phyloP scores from a whole-genome alignment of 148 eudicot species.

The Spergularia marina region DNA sequence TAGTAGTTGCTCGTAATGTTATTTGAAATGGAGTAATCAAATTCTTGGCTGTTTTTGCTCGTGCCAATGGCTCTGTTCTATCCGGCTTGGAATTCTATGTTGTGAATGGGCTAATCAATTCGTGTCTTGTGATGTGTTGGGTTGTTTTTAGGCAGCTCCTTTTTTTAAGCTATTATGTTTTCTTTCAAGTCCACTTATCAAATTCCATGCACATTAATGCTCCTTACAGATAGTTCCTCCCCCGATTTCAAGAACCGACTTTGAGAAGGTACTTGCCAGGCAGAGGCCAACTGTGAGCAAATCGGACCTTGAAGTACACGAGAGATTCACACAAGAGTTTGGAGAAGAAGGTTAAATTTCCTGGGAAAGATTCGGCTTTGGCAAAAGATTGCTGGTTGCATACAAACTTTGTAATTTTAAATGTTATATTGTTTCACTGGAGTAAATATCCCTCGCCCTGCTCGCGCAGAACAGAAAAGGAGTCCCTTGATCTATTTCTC shows the following conservation, averaged over 20 bases:
- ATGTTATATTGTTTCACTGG: constrained; percentile 20
- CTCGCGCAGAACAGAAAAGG: background rate
- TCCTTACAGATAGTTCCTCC: constrained; percentile 83
- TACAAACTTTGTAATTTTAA: constrained; percentile 20
- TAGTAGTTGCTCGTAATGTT: too few species aligned
- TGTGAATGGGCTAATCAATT: background rate
- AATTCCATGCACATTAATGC: constrained; percentile 6
- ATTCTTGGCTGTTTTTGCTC: too few species aligned
- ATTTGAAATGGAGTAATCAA: too few species aligned
- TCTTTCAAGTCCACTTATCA: background rate
- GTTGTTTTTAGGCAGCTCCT: background rate
- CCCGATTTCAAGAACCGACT: constrained; percentile 74
- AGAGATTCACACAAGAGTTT: constrained; percentile 87
- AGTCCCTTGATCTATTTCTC: constrained; percentile 14
- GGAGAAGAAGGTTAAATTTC: constrained; percentile 77
- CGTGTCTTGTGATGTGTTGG: background rate
- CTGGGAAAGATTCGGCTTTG: constrained; percentile 20
- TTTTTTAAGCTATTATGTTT: too few species aligned
- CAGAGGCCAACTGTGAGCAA: constrained; percentile 97
- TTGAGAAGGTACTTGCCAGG: constrained; percentile 86
- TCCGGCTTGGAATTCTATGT: background rate
- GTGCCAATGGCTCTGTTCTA: background rate
- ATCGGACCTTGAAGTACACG: constrained; percentile 86
- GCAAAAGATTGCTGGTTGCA: constrained; percentile 7
- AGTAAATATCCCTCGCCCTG: constrained; percentile 19